Base-by-base conservation (phyloP, 2,329 filamentous ascomycete species). In the Didymella exigua region DNA sequence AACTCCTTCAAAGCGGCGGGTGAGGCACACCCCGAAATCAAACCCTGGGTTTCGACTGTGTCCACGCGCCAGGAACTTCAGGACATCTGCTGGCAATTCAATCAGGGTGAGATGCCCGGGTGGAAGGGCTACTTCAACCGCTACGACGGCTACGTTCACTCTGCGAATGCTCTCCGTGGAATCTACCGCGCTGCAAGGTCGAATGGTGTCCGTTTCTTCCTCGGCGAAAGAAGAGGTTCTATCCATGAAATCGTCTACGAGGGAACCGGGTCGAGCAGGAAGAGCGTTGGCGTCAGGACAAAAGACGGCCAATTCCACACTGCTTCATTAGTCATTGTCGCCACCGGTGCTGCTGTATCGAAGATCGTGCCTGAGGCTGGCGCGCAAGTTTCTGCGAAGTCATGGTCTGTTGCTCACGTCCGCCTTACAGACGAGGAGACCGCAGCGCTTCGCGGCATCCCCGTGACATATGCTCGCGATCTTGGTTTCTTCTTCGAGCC, bases 401-500 rank as follows among this genome's bases (percentile, higher is more conserved):
- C 78, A 0, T 87, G 84, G 82, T 80, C 82, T 0, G 80, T 88
- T 1, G 84, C 82, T 0, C 85, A 88, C 62, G 75, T 87, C 2
- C 80, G 82, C 42, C 77, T 88, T 1, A 84, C 78, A 0, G 76
- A 81, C 5, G 77, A 79, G 0, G 85, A 88, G 67, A 79, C 81
- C 0, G 77, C 79, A 2, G 73, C 72, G 5, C 78, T 88, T 1
- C 78, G 81, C 2, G 82, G 82, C 2, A 84, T 88, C 10, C 85
- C 86, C 0, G 82, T 86, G 0, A 85, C 82, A 0, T 85, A 86
- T 47, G 81, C 82, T 1, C 79, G 85, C 2, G 85, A 88, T 56
- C 73, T 87, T 0, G 85, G 85, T 0, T 88, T 88, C 75, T 84
- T 86, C 72, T 88, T 88, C 53, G 86, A 88, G 68, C 85, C 86